These are phyloP conservation scores for Backusella mclennaniae DNA, from an alignment of 192 early-diverging fungal genomes.

Conservation along the genomic window DNA sequence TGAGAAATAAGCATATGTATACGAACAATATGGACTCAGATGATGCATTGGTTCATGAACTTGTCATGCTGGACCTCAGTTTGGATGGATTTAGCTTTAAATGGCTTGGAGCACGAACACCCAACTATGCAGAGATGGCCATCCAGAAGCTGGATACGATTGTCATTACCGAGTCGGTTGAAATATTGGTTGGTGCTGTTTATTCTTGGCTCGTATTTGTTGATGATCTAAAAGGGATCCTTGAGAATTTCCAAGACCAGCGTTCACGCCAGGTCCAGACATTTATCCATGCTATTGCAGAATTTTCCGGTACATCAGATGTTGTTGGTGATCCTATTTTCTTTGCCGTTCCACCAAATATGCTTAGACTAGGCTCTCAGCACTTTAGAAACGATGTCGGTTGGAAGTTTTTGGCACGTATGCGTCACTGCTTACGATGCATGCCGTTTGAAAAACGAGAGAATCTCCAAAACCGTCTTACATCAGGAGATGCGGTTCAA, in stretches of 20 bases:
- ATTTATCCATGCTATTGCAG: constrained; percentile 53
- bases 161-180: constrained; percentile 67
- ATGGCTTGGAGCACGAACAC: constrained; percentile 45
- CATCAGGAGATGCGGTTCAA: constrained; percentile 35
- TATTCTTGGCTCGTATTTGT: constrained; percentile 66
- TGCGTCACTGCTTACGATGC: constrained; percentile 56
- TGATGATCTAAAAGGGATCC: constrained; percentile 50
- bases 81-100: constrained; percentile 44
- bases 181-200: constrained; percentile 68
- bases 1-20: constrained; percentile 18
- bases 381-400: constrained; percentile 66
- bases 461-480: constrained; percentile 41
- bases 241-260: constrained; percentile 46
- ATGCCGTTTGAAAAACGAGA: constrained; percentile 39
- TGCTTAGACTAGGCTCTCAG: constrained; percentile 60
- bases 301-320: constrained; percentile 37
- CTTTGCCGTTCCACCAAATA: constrained; percentile 59
- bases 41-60: constrained; percentile 33
- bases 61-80: constrained; percentile 48
- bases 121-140: constrained; percentile 47
- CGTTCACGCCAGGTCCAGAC: constrained; percentile 54
- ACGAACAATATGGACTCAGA: constrained; percentile 37
- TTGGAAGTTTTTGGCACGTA: constrained; percentile 71
- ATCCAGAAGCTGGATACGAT: constrained; percentile 47
- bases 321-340: constrained; percentile 64